These are phyloP conservation scores for Elaeagnus macrophylla DNA, from an alignment of 306 rosid genomes.

Conservation along the genomic window DNA sequence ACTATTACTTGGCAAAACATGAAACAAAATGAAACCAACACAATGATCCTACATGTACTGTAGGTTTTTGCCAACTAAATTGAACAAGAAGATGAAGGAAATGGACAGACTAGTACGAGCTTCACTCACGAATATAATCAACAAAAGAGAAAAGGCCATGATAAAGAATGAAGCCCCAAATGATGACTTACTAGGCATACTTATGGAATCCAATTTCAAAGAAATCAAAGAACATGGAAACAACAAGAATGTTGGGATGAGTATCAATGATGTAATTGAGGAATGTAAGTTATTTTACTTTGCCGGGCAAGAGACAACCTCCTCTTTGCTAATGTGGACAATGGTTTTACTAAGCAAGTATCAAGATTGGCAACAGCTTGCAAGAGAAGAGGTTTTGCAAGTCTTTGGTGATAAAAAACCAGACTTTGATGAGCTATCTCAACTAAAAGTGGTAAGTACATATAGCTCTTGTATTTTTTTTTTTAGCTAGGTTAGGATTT, in stretches of 20 bases:
- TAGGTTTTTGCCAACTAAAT: constrained; percentile 31
- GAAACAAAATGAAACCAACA: neutral
- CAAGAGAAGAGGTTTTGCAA: constrained; percentile 38
- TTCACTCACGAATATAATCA: constrained; percentile 20
- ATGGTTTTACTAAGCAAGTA: constrained; percentile 27
- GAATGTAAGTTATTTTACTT: constrained; percentile 41
- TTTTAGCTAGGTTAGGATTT: no score
- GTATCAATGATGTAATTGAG: constrained; percentile 21
- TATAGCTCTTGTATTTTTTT: neutral
- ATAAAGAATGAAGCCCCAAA: neutral
- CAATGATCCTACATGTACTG: neutral
- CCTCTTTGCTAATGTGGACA: constrained; percentile 32
- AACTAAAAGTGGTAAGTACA: constrained; percentile 32
- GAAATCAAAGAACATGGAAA: constrained; percentile 23
- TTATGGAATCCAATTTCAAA: constrained; percentile 29
- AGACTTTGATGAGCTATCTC: constrained; percentile 22
- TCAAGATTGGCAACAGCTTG: constrained; percentile 40
- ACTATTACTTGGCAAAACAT: neutral
- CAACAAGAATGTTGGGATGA: constrained; percentile 21
- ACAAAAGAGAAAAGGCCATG: constrained; percentile 20
- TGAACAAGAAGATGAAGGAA: constrained; percentile 23
- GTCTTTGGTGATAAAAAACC: constrained; percentile 30
- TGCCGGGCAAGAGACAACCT: constrained; percentile 39
- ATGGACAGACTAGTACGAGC: constrained; percentile 11
- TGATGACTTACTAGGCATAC: constrained; percentile 31